Conservation (phyloP, 164 flowering plant genomes). For the grape (Vitis vinifera) region DNA sequence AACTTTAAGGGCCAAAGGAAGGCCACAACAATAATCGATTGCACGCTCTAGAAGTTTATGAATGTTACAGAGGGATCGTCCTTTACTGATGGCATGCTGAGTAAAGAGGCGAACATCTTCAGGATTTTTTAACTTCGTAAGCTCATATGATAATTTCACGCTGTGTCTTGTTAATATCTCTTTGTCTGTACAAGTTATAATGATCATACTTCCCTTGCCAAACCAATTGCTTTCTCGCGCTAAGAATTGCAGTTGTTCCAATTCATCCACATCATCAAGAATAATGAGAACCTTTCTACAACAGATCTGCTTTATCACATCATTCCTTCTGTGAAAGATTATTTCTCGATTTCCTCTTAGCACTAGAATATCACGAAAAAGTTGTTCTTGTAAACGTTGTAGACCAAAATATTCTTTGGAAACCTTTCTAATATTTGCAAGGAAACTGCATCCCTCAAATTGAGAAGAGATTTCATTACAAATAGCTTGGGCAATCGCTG, state of each 20-base stretch:
- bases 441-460: too few relatives aligned
- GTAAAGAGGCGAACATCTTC: background rate
- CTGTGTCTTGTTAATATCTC: background rate
- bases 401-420: too few relatives aligned
- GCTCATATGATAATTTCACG: background rate
- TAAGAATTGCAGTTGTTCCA: background rate
- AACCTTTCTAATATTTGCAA: too few relatives aligned
- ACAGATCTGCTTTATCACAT: too few relatives aligned
- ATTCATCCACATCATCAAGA: background rate
- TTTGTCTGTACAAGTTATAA: background rate
- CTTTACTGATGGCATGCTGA: background rate
- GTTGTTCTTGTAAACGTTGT: too few relatives aligned
- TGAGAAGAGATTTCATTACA: too few relatives aligned
- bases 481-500: too few relatives aligned
- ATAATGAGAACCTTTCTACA: background rate
- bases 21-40: background rate
- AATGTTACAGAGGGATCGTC: background rate
- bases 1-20: background rate
- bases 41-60: background rate
- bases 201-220: background rate
- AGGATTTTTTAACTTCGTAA: background rate
- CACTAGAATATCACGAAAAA: too few relatives aligned
- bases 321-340: too few relatives aligned
- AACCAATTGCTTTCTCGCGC: background rate
- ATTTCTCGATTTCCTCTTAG: too few relatives aligned